Evolutionary conservation across 1,139 yeast genomes (phyloP).

Genomic region (Yamadazyma trypodendri): DNA sequence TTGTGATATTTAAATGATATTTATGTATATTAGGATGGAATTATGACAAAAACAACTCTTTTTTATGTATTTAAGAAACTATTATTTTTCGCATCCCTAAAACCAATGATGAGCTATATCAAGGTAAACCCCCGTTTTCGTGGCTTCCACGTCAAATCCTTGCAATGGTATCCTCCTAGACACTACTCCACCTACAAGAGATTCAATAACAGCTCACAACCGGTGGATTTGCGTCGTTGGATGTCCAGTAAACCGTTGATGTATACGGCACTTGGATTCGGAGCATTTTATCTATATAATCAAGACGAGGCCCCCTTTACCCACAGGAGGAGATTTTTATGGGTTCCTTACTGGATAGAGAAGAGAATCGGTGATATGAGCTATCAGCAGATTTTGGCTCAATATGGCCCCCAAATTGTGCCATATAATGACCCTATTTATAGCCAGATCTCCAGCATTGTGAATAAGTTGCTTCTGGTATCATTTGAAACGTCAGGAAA

Average conservation of each 20-base stretch:
- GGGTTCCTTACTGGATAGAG: slow-evolving; percentile 72
- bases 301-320: slow-evolving; percentile 84
- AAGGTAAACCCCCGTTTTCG: not conserved
- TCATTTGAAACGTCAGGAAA: slow-evolving; percentile 37
- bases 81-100: not conserved
- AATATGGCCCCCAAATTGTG: slow-evolving; percentile 46
- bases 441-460: slow-evolving; percentile 54
- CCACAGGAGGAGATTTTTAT: slow-evolving; percentile 67
- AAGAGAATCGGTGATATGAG: slow-evolving; percentile 63
- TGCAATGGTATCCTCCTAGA: not conserved
- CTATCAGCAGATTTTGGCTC: slow-evolving; percentile 57
- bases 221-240: slow-evolving; percentile 11
- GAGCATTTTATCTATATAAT: slow-evolving; percentile 58
- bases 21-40: not conserved
- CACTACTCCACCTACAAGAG: slow-evolving; percentile 19
- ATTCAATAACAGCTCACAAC: slow-evolving; percentile 17
- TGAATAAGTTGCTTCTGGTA: slow-evolving; percentile 62
- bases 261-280: slow-evolving; percentile 21
- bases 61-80: not conserved
- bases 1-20: slow-evolving; percentile 15
- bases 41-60: too few species aligned
- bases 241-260: slow-evolving; percentile 20
- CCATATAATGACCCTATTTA: slow-evolving; percentile 58
- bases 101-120: not conserved
- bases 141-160: not conserved